phyloP scores from a whole-genome alignment of 1,139 yeast species.

The Debaryomycetaceae sp. region DNA sequence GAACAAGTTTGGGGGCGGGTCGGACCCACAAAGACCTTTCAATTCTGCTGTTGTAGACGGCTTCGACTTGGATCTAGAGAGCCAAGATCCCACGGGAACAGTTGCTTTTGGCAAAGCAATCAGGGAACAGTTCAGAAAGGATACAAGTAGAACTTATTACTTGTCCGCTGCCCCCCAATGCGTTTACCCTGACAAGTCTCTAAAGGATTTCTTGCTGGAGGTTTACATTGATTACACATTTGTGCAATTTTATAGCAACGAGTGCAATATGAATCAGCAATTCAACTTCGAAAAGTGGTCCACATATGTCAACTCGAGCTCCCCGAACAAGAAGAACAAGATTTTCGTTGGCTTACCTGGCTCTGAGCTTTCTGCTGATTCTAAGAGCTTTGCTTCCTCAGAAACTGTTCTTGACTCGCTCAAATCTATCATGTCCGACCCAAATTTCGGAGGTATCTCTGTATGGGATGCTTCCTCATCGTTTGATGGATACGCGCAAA shows the following conservation, averaged over 20 bases:
- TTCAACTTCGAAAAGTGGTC: slow-evolving; percentile 26
- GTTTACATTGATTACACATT: slow-evolving; percentile 75
- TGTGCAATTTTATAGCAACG: slow-evolving; percentile 86
- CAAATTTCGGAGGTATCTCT: slow-evolving; percentile 23
- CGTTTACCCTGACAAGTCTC: slow-evolving; percentile 76
- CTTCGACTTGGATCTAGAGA: slow-evolving; percentile 38
- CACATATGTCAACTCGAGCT: slow-evolving; percentile 16
- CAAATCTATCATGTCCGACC: slow-evolving; percentile 14
- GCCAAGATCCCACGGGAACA: slow-evolving; percentile 46
- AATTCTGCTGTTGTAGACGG: slow-evolving; percentile 41
- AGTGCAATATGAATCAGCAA: slow-evolving; percentile 46
- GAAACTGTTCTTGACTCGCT: slow-evolving; percentile 13
- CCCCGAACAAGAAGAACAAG: slow-evolving; percentile 23
- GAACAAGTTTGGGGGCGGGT: slow-evolving; percentile 78
- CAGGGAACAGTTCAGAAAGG: slow-evolving; percentile 47
- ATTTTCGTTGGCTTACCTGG: slow-evolving; percentile 29
- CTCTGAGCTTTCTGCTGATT: slow-evolving; percentile 15
- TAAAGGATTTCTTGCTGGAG: slow-evolving; percentile 58
- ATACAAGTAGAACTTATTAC: slow-evolving; percentile 57
- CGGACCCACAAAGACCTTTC: slow-evolving; percentile 63
- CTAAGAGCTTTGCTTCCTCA: slow-evolving; percentile 19
- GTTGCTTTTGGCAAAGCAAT: slow-evolving; percentile 56
- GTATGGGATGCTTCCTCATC: slow-evolving; percentile 26
- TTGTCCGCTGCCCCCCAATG: slow-evolving; percentile 92
- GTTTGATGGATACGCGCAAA: slow-evolving; percentile 10